Conservation (phyloP, 2,329 filamentous ascomycete genomes). For the Hymenoscyphus salicellus region DNA sequence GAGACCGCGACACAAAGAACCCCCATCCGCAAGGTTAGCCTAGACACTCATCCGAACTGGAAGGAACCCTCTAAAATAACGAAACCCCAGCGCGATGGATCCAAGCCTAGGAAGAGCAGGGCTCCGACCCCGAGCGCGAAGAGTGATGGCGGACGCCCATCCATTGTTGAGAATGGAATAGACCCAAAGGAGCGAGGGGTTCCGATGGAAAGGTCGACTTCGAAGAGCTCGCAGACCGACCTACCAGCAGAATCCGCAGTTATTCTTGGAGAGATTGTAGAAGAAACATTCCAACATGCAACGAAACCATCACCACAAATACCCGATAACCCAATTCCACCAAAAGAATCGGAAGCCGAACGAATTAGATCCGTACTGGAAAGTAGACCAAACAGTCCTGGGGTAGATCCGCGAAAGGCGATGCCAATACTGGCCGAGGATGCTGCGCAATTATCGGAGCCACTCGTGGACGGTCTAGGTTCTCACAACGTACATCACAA, state of each 20-base stretch:
- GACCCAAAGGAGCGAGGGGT: slow-evolving; percentile 15
- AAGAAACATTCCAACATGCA: slow-evolving; percentile 27
- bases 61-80: slow-evolving; percentile 24
- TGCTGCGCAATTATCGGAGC: slow-evolving; percentile 32
- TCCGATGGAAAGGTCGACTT: slow-evolving; percentile 28
- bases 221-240: slow-evolving; percentile 35
- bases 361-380: slow-evolving; percentile 28
- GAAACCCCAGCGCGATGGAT: slow-evolving; percentile 28
- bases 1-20: slow-evolving; percentile 43
- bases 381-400: slow-evolving; percentile 33
- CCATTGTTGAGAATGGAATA: slow-evolving; percentile 15
- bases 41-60: slow-evolving; percentile 18
- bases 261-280: slow-evolving; percentile 26
- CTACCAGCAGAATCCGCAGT: slow-evolving; percentile 25
- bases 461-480: slow-evolving; percentile 24
- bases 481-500: slow-evolving; percentile 30
- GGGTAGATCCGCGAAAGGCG: slow-evolving; percentile 33
- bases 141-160: slow-evolving; percentile 22
- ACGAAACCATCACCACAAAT: slow-evolving; percentile 16
- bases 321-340: slow-evolving; percentile 15
- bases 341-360: slow-evolving; percentile 27
- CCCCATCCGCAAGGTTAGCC: slow-evolving; percentile 27
- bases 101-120: slow-evolving; percentile 28
- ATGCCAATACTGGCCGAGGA: slow-evolving; percentile 38
- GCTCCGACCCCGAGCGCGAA: slow-evolving; percentile 26